Percentiles rank a stretch among this genome's conserved stretches.
Evolutionary conservation across 2,329 filamentous ascomycete species (phyloP).

Genomic region (Hypoxylon sp.): DNA sequence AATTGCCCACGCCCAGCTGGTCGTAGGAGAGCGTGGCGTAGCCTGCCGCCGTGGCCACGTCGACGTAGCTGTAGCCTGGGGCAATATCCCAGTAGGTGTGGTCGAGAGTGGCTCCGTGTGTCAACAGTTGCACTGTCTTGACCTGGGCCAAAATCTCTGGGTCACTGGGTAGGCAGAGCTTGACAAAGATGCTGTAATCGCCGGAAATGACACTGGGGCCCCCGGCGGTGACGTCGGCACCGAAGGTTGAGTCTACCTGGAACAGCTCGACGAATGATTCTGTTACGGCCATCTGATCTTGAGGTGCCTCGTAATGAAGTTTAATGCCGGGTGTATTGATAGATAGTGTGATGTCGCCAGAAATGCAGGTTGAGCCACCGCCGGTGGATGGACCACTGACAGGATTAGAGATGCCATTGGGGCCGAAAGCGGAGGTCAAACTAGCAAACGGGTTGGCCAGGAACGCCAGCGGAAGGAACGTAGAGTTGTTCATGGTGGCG

Average conservation of each 20-base stretch:
- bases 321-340: slow-evolving; percentile 43
- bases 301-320: slow-evolving; percentile 41
- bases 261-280: slow-evolving; percentile 44
- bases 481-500: slow-evolving; percentile 35
- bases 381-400: slow-evolving; percentile 37
- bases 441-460: slow-evolving; percentile 34
- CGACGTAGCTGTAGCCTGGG: slow-evolving; percentile 58
- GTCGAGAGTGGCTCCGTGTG: slow-evolving; percentile 59
- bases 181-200: slow-evolving; percentile 45
- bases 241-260: slow-evolving; percentile 43
- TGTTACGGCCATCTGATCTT: slow-evolving; percentile 42
- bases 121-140: slow-evolving; percentile 57
- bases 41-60: slow-evolving; percentile 56
- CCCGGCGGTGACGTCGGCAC: slow-evolving; percentile 24
- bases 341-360: slow-evolving; percentile 34
- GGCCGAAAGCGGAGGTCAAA: slow-evolving; percentile 35
- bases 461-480: slow-evolving; percentile 33
- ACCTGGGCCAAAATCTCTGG: slow-evolving; percentile 23
- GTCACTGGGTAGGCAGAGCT: slow-evolving; percentile 44
- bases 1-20: slow-evolving; percentile 58
- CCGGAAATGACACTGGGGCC: slow-evolving; percentile 42
- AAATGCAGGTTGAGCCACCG: slow-evolving; percentile 44
- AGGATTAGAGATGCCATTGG: slow-evolving; percentile 43
- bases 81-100: slow-evolving; percentile 58
- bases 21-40: slow-evolving; percentile 61